Evolutionary conservation across 2,329 filamentous ascomycete species (phyloP).

Genomic region (Thelonectria discophora): DNA sequence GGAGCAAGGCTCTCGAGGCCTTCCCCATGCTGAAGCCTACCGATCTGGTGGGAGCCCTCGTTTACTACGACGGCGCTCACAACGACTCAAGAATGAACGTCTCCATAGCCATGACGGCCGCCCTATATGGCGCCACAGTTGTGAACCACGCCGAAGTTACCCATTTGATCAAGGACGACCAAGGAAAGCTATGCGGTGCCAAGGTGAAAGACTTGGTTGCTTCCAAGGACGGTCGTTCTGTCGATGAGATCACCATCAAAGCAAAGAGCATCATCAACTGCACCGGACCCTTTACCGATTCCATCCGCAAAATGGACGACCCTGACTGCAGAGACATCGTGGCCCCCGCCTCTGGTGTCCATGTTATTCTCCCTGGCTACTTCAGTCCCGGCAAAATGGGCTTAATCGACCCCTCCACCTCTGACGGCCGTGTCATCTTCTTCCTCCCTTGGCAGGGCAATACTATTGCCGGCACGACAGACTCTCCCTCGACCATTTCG

Average conservation of each 20-base stretch:
- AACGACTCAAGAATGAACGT: slow-evolving; percentile 95
- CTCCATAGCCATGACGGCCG: slow-evolving; percentile 85
- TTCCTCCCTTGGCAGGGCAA: slow-evolving; percentile 94
- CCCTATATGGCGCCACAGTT: slow-evolving; percentile 84
- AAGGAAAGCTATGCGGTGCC: slow-evolving; percentile 78
- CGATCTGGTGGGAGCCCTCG: slow-evolving; percentile 80
- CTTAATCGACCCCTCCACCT: slow-evolving; percentile 85
- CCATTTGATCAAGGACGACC: slow-evolving; percentile 75
- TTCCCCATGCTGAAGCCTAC: slow-evolving; percentile 90
- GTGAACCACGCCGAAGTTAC: slow-evolving; percentile 87
- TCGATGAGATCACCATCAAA: slow-evolving; percentile 73
- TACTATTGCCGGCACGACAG: slow-evolving; percentile 89
- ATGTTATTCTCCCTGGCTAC: slow-evolving; percentile 87
- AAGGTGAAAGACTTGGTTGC: slow-evolving; percentile 75
- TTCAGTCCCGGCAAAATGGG: slow-evolving; percentile 88
- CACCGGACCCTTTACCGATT: slow-evolving; percentile 87
- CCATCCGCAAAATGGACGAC: slow-evolving; percentile 87
- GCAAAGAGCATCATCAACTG: slow-evolving; percentile 89
- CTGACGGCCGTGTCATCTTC: slow-evolving; percentile 90
- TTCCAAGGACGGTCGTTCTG: slow-evolving; percentile 66
- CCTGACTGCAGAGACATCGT: slow-evolving; percentile 78
- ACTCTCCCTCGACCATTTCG: slow-evolving; percentile 77
- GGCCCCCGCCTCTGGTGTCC: slow-evolving; percentile 84
- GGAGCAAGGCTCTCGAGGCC: slow-evolving; percentile 84
- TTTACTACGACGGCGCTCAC: slow-evolving; percentile 92